phyloP scores from a whole-genome alignment of 2,329 filamentous ascomycete genomes.

The Gnomoniopsis smithogilvyi region DNA sequence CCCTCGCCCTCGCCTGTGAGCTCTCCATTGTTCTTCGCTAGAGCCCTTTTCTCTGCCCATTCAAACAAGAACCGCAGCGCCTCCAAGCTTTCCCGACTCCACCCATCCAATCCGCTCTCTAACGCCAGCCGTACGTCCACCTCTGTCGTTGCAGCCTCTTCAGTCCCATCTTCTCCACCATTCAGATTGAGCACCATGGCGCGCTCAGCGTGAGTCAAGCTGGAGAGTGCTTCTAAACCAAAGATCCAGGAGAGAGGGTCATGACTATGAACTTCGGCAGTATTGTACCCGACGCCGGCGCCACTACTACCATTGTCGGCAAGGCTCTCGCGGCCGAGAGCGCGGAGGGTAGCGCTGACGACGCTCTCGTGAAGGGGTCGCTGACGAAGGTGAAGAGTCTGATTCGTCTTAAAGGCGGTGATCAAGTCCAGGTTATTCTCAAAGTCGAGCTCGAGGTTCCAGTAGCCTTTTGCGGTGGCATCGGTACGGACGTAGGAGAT shows the following conservation, averaged over 20 bases:
- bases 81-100: slow-evolving; percentile 39
- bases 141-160: slow-evolving; percentile 35
- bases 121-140: slow-evolving; percentile 74
- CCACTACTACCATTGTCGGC: neutral
- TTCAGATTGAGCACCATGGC: slow-evolving; percentile 54
- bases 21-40: slow-evolving; percentile 21
- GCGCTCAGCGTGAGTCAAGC: slow-evolving; percentile 63
- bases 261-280: slow-evolving; percentile 38
- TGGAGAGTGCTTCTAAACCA: slow-evolving; percentile 51
- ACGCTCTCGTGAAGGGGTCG: slow-evolving; percentile 65
- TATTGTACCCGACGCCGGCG: neutral
- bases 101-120: slow-evolving; percentile 43
- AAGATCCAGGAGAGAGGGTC: slow-evolving; percentile 74
- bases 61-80: slow-evolving; percentile 53
- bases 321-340: slow-evolving; percentile 52
- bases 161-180: slow-evolving; percentile 44
- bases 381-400: slow-evolving; percentile 71
- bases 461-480: slow-evolving; percentile 64
- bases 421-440: slow-evolving; percentile 57
- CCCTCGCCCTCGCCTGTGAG: slow-evolving; percentile 10
- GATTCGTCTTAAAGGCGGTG: slow-evolving; percentile 63
- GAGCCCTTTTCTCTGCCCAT: slow-evolving; percentile 47
- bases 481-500: slow-evolving; percentile 60
- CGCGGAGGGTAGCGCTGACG: slow-evolving; percentile 72
- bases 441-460: slow-evolving; percentile 80